Evolutionary conservation across 108 stramenopile genomes (phyloP).

Genomic region (Asterionellopsis glacialis): DNA sequence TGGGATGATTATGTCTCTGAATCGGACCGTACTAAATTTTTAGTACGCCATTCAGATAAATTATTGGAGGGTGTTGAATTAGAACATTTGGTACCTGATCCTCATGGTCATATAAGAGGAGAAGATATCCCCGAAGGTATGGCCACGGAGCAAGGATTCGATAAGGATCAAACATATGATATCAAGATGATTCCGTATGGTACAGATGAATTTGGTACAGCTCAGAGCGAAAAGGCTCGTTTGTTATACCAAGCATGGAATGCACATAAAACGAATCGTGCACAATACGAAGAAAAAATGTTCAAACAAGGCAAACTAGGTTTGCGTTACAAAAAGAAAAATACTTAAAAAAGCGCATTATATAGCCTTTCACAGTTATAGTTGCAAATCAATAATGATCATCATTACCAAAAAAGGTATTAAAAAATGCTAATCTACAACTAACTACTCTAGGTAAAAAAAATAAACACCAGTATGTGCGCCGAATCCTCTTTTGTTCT

Average conservation of each 20-base stretch:
- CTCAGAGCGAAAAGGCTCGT: conserved; percentile 47
- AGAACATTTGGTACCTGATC: conserved; percentile 77
- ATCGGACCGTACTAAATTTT: conserved; percentile 51
- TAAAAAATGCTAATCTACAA: no score
- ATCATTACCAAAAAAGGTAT: no score
- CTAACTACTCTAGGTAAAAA: no score
- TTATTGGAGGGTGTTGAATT: conserved; percentile 72
- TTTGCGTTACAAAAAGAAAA: conserved; percentile 22
- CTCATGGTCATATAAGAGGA: conserved; percentile 55
- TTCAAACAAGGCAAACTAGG: conserved; percentile 63
- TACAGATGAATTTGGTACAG: conserved; percentile 51
- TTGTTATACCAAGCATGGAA: conserved; percentile 70
- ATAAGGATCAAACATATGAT: conserved; percentile 38
- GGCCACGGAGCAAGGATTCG: conserved; percentile 16
- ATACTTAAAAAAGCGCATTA: no score
- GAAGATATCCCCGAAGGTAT: conserved; percentile 45
- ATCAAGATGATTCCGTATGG: conserved; percentile 60
- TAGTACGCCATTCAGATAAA: conserved; percentile 62
- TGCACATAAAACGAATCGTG: conserved; percentile 69
- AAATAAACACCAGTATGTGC: no score
- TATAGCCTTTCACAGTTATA: no score
- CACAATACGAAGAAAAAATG: conserved; percentile 74
- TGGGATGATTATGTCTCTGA: conserved; percentile 64
- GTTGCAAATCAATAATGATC: no score
- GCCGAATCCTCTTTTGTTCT: no score